Base-by-base conservation (phyloP, 345 rosid species). In the Rhizophora apiculata region DNA sequence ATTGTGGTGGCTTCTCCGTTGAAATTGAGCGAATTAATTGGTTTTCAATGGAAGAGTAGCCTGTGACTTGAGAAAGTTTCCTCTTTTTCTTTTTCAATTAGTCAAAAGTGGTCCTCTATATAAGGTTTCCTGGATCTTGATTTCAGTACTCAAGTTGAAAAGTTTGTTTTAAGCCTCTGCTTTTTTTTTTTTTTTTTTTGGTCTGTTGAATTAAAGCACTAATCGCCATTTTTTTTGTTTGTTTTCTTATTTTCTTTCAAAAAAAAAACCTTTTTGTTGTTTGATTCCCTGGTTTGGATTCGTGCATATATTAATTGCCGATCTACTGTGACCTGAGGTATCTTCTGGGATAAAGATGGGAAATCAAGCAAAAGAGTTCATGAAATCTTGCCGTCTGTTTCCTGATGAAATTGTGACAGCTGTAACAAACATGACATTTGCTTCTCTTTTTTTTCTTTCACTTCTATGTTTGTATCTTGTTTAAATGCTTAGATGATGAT, bases 261-360 rank as follows among this genome's bases (percentile, higher is more conserved):
- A 39, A 11, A 39, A 39, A 39, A 39, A 37, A 37, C 0, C 0
- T 46, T 34, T 26, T 9, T 59, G 37, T 49, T 4, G 29, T 18
- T 61, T 67, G 49, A 61, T 52, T 66, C 53, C 57, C 27, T 80
- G 80, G 86, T 83, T 80, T 49, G 96, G 97, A 64, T 78, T 91
- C 82, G 91, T 93, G 53, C 97, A 93, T 76, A 82, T 93, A 83
- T 93, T 97, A 64, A 89, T 94, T 15, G 97, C 96, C 48, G 98
- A 93, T 81, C 81, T 93, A 16, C 80, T 89, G 69, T 85, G 97
- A 76, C 93, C 87, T 63, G 90, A 91, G 81, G 89, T 89, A 1
- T 82, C 95, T 75, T 76, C 89, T 20, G 89, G 82, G 80, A 85
- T 96, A 46, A 91, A 89, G 19, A 87, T 88, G 27, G 96, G 97